Evolutionary conservation across 2,329 filamentous ascomycete genomes (phyloP), one percentile per base, ranked within the genome.

Genomic region (Fonsecaea erecta): DNA sequence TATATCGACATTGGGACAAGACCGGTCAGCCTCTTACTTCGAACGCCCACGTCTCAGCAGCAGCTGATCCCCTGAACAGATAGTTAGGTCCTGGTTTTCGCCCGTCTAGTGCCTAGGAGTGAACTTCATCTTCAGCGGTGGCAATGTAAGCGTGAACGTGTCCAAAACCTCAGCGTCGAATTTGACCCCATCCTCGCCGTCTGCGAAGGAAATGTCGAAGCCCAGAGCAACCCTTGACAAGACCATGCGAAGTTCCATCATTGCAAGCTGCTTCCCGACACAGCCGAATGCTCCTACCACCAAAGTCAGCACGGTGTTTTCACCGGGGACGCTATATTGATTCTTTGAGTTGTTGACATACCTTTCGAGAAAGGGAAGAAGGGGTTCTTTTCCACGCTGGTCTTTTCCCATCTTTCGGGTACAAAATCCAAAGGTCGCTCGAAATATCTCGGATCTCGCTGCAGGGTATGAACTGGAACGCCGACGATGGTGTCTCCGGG

Each of bases 211-310:
- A 48, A 48, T 48, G 21, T 48, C 18, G 43, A 48, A 48, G 43
- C 43, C 21, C 18, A 48, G 18, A 24, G 43, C 43, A 48, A 24
- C 43, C 9, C 43, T 24, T 26, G 43, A 48, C 21, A 48, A 14
- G 21, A 48, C 43, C 43, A 48, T 48, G 21, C 43, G 43, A 48
- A 48, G 43, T 48, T 48, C 43, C 43, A 48, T 48, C 43, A 48
- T 48, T 24, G 43, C 43, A 48, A 48, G 43, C 8, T 48, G 43
- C 43, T 48, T 48, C 9, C 43, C 43, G 24, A 48, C 43, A 9
- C 43, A 48, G 18, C 43, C 11, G 21, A 48, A 48, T 24, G 43
- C 43, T 4, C 43, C 43, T 48, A 24, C 1, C 8, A 12, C 14
- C 18, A 14, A 7, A 26, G 26, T 48, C 21, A 48, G 43, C 8